phyloP scores from a whole-genome alignment of 2,329 filamentous ascomycete genomes.

The Aspergillus sergii region DNA sequence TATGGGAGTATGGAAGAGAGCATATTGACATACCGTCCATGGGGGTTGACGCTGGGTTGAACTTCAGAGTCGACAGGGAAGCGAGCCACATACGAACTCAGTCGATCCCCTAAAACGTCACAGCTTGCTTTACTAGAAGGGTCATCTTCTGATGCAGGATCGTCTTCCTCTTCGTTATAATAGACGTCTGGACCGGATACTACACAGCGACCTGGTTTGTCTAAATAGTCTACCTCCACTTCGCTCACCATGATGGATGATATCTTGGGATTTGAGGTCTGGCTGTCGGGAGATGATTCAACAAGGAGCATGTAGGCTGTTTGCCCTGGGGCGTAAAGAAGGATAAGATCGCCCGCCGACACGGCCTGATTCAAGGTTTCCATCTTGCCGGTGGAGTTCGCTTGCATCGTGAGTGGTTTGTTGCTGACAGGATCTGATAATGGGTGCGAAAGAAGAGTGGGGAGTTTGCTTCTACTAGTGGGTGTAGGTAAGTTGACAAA shows the following conservation, averaged over 20 bases:
- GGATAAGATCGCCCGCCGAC: background rate
- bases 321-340: background rate
- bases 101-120: no score
- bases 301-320: rapidly evolving
- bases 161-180: background rate
- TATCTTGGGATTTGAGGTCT: background rate
- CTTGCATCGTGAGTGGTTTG: no score
- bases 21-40: background rate
- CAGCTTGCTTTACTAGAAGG: no score
- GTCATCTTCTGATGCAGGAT: no score
- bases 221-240: background rate
- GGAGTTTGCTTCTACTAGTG: no score
- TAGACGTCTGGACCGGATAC: background rate
- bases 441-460: no score
- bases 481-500: no score
- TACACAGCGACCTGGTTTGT: background rate
- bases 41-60: background rate
- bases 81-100: no score
- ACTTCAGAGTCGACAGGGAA: background rate
- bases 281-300: background rate
- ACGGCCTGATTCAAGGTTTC: background rate
- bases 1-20: background rate
- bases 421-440: no score
- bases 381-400: background rate
- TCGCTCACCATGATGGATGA: rapidly evolving